Base-by-base conservation (phyloP, 768 basidiomycete species). In the Mycena pura region DNA sequence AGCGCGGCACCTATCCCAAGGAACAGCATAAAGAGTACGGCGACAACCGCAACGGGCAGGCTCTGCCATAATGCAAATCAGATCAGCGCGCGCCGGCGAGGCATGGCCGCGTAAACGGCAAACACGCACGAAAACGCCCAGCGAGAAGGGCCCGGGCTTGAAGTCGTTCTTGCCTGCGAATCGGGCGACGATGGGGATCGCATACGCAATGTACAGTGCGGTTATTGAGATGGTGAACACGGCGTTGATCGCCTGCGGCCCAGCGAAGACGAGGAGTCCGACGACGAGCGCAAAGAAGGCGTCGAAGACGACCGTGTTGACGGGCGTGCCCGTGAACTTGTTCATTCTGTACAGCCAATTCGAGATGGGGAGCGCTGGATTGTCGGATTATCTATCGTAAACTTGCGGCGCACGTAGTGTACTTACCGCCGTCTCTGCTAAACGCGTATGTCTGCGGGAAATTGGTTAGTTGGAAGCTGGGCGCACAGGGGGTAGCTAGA, bases 1-100 rank as follows among this genome's bases (percentile, higher is more conserved):
- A 13, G n/a, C 5, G 21, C 5, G 17, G 27, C 31, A 62, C 64
- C 64, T 31, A 83, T 65, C 52, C 74, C 67, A 77, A 84, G 77
- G 70, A 87, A 84, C 4, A 68, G 24, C 88, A 89, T 89, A 73
- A 85, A 89, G 0, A 74, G 51, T 11, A 87, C 80, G 0, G 86
- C 72, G 8, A 83, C 71, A 9, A 79, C 39, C 0, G 79, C 84
- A 15, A 83, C 68, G 0, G 85, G 83, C 14, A 80, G 67, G 58
- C 87, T 82, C 82, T 85, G 56, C 31, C 7, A 22, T 28, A 3
- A 25, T 21, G 6, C 46, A 38, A 32, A 15, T 48, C 27, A 22
- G 36, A 34, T n/a, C n/a, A n/a, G n/a, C n/a, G n/a, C n/a, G n/a
- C n/a, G n/a, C n/a, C n/a, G n/a, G n/a, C n/a, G n/a, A n/a, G n/a